phyloP scores from a whole-genome alignment of 495 filamentous ascomycete genomes.

The Penicillium steckii region DNA sequence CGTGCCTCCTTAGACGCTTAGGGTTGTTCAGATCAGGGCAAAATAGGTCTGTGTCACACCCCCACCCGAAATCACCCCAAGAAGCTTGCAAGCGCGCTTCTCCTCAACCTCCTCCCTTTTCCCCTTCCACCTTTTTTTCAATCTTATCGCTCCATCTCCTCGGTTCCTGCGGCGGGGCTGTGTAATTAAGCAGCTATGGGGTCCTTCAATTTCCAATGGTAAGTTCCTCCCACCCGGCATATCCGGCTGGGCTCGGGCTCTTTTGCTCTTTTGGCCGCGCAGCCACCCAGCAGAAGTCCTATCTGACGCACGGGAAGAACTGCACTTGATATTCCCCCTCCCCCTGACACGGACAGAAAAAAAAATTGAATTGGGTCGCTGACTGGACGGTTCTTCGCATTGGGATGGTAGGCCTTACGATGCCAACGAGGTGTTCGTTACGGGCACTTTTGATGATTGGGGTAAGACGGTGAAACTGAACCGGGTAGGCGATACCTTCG shows the following conservation, averaged over 20 bases:
- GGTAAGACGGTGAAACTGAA: conserved; percentile 76
- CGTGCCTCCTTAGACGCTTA: too few relatives aligned
- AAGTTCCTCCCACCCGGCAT: conserved; percentile 17
- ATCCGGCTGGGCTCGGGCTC: neutral
- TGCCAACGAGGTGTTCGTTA: conserved; percentile 87
- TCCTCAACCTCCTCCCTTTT: neutral
- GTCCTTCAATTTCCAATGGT: conserved; percentile 46
- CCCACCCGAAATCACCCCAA: conserved; percentile 7
- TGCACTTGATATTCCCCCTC: too few relatives aligned
- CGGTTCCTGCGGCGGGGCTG: neutral
- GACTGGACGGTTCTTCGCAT: conserved; percentile 30
- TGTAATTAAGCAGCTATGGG: conserved; percentile 28
- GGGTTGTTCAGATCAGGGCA: neutral
- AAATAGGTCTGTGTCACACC: conserved; percentile 22
- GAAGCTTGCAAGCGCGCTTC: neutral
- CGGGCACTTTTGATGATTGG: conserved; percentile 96
- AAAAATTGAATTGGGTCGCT: conserved; percentile 29
- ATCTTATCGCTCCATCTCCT: neutral
- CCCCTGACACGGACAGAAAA: conserved; percentile 16
- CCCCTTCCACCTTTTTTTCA: neutral
- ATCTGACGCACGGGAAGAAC: neutral
- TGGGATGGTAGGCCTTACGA: conserved; percentile 61
- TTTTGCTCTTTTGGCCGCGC: neutral
- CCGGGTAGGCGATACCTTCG: conserved; percentile 65
- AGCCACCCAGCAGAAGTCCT: neutral